These are phyloP conservation scores for Crassisporium funariophilum DNA, from an alignment of 768 basidiomycete genomes.

Conservation along the genomic window DNA sequence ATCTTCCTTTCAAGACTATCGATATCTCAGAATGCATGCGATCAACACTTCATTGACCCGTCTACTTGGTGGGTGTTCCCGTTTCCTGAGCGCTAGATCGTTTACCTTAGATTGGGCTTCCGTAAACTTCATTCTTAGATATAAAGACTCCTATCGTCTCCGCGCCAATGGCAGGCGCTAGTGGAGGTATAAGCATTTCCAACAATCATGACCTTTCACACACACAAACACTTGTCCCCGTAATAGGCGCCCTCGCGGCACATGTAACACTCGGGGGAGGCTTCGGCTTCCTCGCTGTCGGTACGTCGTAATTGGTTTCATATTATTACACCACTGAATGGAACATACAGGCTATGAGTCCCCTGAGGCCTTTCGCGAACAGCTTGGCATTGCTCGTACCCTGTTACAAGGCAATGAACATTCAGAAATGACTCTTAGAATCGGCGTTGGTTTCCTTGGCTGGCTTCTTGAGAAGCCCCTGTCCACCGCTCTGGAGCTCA, in stretches of 20 bases:
- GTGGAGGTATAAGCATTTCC: constrained; percentile 46
- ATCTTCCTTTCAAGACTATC: too few species aligned
- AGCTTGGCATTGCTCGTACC: constrained; percentile 56
- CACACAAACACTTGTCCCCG: constrained; percentile 2
- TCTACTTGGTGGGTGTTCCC: too few species aligned
- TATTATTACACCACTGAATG: constrained; percentile 7
- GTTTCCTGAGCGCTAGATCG: too few species aligned
- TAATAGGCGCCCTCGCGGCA: constrained; percentile 52
- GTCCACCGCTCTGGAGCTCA: constrained; percentile 38
- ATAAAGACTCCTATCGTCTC: constrained; percentile 60
- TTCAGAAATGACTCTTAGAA: constrained; percentile 45
- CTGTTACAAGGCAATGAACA: constrained; percentile 36
- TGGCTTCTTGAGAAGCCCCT: constrained; percentile 66
- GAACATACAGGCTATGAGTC: constrained; percentile 46
- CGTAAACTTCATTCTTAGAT: too few species aligned
- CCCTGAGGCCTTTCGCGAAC: constrained; percentile 44
- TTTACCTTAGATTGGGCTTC: too few species aligned
- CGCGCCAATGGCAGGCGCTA: constrained; percentile 73
- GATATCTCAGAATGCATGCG: too few species aligned
- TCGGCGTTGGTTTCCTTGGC: constrained; percentile 76
- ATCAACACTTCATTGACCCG: neutral
- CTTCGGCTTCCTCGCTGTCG: constrained; percentile 74
- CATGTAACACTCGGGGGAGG: constrained; percentile 69
- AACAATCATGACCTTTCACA: constrained; percentile 12
- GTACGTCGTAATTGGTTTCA: constrained; percentile 32